Evolutionary conservation across 2,329 filamentous ascomycete species (phyloP), one percentile per base, ranked within the genome.

Genomic region (Gaeumannomyces tritici): DNA sequence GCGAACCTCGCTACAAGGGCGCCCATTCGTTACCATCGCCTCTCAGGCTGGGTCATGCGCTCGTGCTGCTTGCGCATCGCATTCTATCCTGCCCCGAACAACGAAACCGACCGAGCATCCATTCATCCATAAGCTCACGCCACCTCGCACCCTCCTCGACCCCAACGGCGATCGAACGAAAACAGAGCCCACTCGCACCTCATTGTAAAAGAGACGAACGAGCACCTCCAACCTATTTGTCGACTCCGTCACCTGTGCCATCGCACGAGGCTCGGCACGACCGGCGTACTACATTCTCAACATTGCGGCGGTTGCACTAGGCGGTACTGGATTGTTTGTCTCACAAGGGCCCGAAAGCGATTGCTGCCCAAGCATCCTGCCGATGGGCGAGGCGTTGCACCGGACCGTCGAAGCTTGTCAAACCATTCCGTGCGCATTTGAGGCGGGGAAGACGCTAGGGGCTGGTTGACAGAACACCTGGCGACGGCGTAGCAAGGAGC

Each of bases 401-500:
- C 42, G 21, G 42, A 21, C 7, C 42, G 11, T 24, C 42, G n/a
- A 21, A 24, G 9, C 9, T 24, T 51, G 42, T 2, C 18, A 51
- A 51, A 51, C 21, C 8, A 24, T 24, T n/a, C 21, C 9, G 42
- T 51, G 42, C 42, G 24, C 42, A n/a, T 6, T 51, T 24, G 42
- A 24, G 42, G 42, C 42, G 42, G 42, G 42, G 42, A 51, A 51
- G 42, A 51, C 42, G 42, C 42, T 11, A n/a, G 42, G 42, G 42
- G 42, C 4, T 51, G 42, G 42, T n/a, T 51, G 42, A n/a, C 21
- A 24, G 42, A 24, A n/a, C n/a, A 51, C n/a, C 42, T 51, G 6
- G 42, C 42, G 42, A n/a, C 21, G 18, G 27, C 57, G 62, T 66
- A 72, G 68, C 64, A 73, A 42, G 42, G 42, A 11, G 42, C 24